A percentile compares a stretch with the other conserved stretches of the same genome.
Conservation (phyloP, 2,329 filamentous ascomycete genomes). For the Arachnopeziza araneosa region DNA sequence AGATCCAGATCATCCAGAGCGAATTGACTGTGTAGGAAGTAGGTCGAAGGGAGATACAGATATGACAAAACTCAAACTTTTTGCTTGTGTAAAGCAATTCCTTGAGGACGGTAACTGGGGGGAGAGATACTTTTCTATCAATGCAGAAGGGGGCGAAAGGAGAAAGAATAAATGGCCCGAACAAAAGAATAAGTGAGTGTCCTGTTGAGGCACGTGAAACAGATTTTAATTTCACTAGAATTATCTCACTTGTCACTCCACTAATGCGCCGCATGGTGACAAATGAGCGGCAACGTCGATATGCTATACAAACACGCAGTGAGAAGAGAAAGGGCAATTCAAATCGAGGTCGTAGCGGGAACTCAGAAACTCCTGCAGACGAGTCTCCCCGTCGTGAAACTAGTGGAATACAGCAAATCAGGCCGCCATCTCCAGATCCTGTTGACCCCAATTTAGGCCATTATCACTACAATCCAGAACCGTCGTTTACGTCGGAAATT, state of each 20-base stretch:
- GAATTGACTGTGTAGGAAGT: slow-evolving; percentile 24
- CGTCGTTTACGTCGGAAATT: not conserved
- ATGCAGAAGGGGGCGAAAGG: slow-evolving; percentile 9
- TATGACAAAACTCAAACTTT: slow-evolving; percentile 28
- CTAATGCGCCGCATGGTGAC: slow-evolving; percentile 30
- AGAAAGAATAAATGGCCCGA: slow-evolving; percentile 28
- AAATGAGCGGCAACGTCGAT: slow-evolving; percentile 30
- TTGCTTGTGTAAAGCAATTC: slow-evolving; percentile 23
- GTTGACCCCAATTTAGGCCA: slow-evolving; percentile 13
- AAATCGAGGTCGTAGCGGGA: not conserved
- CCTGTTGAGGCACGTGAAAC: not conserved
- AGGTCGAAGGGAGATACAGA: slow-evolving; percentile 22
- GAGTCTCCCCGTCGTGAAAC: not conserved
- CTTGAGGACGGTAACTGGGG: slow-evolving; percentile 30
- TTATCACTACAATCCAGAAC: slow-evolving; percentile 9
- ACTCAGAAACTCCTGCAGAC: not conserved
- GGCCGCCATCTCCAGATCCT: not conserved
- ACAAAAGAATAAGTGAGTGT: slow-evolving; percentile 25
- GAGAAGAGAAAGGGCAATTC: slow-evolving; percentile 11
- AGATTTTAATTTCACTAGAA: slow-evolving; percentile 18
- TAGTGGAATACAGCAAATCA: not conserved
- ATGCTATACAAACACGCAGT: slow-evolving; percentile 22
- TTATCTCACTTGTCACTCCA: slow-evolving; percentile 25
- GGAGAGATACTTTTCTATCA: slow-evolving; percentile 21
- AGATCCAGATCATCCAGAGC: slow-evolving; percentile 26